phyloP scores from a whole-genome alignment of 2,329 filamentous ascomycete species.

The Diaporthe batatas region DNA sequence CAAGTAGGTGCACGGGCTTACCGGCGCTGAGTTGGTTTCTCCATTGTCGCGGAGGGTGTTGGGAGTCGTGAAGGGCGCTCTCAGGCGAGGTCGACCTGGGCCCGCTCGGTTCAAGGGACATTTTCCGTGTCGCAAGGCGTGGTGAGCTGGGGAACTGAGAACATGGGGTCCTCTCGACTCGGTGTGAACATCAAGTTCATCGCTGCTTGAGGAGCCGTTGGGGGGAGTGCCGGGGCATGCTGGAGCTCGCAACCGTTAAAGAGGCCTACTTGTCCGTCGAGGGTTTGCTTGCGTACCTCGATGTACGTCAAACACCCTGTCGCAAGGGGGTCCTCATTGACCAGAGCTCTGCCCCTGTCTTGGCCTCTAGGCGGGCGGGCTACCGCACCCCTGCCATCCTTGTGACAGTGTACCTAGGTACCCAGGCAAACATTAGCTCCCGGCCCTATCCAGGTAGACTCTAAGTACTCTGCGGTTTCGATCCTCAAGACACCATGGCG shows the following conservation, averaged over 20 bases:
- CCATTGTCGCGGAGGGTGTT: slow-evolving; percentile 78
- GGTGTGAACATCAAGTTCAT: slow-evolving; percentile 39
- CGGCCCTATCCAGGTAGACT: neutral
- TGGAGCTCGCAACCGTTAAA: slow-evolving; percentile 22
- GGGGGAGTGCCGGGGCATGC: slow-evolving; percentile 28
- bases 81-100: slow-evolving; percentile 79
- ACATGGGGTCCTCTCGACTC: slow-evolving; percentile 42
- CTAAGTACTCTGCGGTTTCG: neutral
- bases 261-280: slow-evolving; percentile 36
- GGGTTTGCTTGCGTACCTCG: slow-evolving; percentile 38
- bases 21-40: slow-evolving; percentile 83
- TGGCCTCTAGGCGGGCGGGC: slow-evolving; percentile 2
- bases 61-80: slow-evolving; percentile 86
- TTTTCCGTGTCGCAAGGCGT: slow-evolving; percentile 50
- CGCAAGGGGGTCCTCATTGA: slow-evolving; percentile 21
- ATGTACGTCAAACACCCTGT: slow-evolving; percentile 38
- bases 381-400: slow-evolving; percentile 1
- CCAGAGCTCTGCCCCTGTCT: slow-evolving; percentile 12
- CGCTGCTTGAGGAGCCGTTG: slow-evolving; percentile 30
- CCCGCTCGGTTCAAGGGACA: slow-evolving; percentile 74
- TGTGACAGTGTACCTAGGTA: neutral
- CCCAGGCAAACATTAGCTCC: neutral
- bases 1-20: slow-evolving; percentile 58
- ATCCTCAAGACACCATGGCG: neutral
- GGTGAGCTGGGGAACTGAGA: slow-evolving; percentile 37